Evolutionary conservation across 352 stramenopile species (phyloP), one percentile per base, ranked within the genome.

Genomic region (Globisporangium spiculum): DNA sequence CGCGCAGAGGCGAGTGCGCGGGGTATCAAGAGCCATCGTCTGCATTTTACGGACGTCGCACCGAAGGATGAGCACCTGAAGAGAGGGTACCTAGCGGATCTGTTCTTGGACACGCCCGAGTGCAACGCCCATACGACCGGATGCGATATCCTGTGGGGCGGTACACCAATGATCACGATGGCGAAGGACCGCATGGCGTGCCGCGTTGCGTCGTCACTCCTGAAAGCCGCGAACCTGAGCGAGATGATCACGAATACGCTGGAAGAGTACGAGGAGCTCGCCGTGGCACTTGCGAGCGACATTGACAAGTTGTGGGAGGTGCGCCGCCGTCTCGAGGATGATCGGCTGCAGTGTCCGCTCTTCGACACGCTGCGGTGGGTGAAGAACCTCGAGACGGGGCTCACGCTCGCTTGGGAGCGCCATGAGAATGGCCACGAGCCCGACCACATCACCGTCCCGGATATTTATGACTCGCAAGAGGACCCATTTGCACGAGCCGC

Each of bases 71-170:
- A 98, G 66, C 94, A 98, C 67, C 69, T 98, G 38, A 92, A 87
- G 65, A 82, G 95, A 9, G 86, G 91, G 2, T 92, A 89, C 65
- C 67, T 93, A 48, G 94, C 91, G 20, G 94, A 98, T 83, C 71
- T 98, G 26, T 97, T 98, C 62, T 68, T 98, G 6, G 95, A 98
- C 69, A 98, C 95, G 2, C 81, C 88, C 4, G 79, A 89, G 63
- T 98, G 85, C 72, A 98, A 98, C 68, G 93, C 91, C 1, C 90
- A 98, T 72, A 97, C 94, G 9, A 98, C 92, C 0, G 92, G 83
- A 3, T 97, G 90, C 59, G 94, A 98, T 60, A 96, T 97, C 46
- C 73, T 98, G 27, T 98, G 93, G 94, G 88, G 84, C 4, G 84
- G 82, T 2, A 97, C 91, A 26, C 95, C 95, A 14, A 92, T 98